A percentile compares a stretch with the other conserved stretches of the same genome.
phyloP scores from a whole-genome alignment of 2,329 filamentous ascomycete species.

The Colletotrichum tanaceti region DNA sequence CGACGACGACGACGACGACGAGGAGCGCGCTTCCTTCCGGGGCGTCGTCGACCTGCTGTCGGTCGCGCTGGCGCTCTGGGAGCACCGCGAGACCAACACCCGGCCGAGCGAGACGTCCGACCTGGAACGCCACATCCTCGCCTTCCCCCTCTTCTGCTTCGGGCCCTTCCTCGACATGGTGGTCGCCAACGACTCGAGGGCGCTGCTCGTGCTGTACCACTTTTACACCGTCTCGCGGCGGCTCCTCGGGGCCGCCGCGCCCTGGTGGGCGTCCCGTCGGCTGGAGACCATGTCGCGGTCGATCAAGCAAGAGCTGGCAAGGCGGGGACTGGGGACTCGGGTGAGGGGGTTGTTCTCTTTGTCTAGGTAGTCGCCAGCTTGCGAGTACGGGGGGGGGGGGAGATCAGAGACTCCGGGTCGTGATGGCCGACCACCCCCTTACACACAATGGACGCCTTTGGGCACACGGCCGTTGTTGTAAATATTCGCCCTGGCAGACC shows the following conservation, averaged over 20 bases:
- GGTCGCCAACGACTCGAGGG: slow-evolving; percentile 44
- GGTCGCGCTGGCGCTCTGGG: slow-evolving; percentile 38
- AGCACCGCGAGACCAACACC: slow-evolving; percentile 4
- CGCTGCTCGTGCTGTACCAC: slow-evolving; percentile 46
- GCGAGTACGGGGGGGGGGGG: too few relatives aligned
- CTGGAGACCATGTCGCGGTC: slow-evolving; percentile 41
- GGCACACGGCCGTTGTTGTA: too few relatives aligned
- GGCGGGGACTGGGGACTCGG: not conserved
- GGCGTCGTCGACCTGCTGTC: slow-evolving; percentile 41
- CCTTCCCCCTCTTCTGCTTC: slow-evolving; percentile 47
- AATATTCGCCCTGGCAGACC: too few relatives aligned
- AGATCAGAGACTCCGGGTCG: too few relatives aligned
- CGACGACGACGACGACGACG: too few relatives aligned
- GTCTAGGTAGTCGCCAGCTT: too few relatives aligned
- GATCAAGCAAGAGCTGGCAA: slow-evolving; percentile 9
- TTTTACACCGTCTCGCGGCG: slow-evolving; percentile 44
- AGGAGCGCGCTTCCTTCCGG: slow-evolving; percentile 42
- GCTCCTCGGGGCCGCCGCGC: slow-evolving; percentile 39
- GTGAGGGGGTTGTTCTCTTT: not conserved
- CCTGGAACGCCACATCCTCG: slow-evolving; percentile 45
- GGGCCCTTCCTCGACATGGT: slow-evolving; percentile 45
- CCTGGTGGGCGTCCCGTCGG: slow-evolving; percentile 46
- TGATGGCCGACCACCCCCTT: too few relatives aligned
- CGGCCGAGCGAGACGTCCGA: slow-evolving; percentile 31
- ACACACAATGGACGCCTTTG: too few relatives aligned